A percentile compares a stretch with the other conserved stretches of the same genome.
Conservation (phyloP, 768 basidiomycete genomes). For the Peribolospora baueri region DNA sequence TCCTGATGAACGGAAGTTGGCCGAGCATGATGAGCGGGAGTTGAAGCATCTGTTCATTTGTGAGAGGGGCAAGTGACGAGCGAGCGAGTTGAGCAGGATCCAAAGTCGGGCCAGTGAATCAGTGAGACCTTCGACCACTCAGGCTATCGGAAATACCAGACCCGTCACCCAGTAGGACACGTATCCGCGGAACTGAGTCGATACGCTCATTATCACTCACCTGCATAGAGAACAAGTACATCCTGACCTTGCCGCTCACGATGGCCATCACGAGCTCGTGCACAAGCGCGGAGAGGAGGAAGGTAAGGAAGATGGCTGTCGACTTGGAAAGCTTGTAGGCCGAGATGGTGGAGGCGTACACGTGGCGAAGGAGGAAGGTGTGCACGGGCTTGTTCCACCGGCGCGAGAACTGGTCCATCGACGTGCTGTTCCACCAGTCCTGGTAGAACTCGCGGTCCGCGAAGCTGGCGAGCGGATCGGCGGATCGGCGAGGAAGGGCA, state of each 20-base stretch:
- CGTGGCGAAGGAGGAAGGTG: conserved; percentile 74
- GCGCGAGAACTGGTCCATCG: conserved; percentile 89
- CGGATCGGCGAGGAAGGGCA: conserved; percentile 1
- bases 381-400: conserved; percentile 98
- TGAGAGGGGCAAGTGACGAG: background rate
- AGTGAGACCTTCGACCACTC: too few species aligned
- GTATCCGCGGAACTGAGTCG: background rate
- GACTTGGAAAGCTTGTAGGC: conserved; percentile 48
- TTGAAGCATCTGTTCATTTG: conserved; percentile 42
- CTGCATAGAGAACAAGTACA: conserved; percentile 65
- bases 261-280: conserved; percentile 94
- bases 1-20: conserved; percentile 46
- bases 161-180: background rate
- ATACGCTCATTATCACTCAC: conserved; percentile 17
- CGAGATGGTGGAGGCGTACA: conserved; percentile 69
- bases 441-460: conserved; percentile 95
- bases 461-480: conserved; percentile 32
- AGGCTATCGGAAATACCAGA: background rate
- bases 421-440: conserved; percentile 95
- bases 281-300: conserved; percentile 62
- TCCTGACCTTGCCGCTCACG: conserved; percentile 61
- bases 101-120: background rate
- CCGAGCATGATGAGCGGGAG: conserved; percentile 72
- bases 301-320: conserved; percentile 77
- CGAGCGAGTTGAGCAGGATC: background rate